phyloP scores from a whole-genome alignment of 2,329 filamentous ascomycete genomes.

The Dothistroma pini region DNA sequence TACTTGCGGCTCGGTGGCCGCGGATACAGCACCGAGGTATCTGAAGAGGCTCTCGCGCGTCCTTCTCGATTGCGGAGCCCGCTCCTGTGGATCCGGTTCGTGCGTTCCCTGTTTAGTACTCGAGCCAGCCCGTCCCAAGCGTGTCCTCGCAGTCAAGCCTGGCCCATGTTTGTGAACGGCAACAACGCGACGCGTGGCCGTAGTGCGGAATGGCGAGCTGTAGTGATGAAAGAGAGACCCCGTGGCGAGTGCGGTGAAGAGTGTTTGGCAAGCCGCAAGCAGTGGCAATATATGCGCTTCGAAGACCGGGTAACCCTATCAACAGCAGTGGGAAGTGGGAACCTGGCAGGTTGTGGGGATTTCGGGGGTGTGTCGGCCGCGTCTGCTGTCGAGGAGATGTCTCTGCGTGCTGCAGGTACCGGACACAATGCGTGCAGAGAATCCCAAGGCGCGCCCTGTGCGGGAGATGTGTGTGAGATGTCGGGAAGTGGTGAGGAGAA shows the following conservation, averaged over 20 bases:
- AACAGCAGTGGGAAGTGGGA: not conserved
- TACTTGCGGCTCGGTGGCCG: not conserved
- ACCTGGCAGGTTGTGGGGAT: too few relatives aligned
- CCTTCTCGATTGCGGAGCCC: constrained; percentile 7
- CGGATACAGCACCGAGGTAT: not conserved
- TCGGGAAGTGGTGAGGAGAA: not conserved
- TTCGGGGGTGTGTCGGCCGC: not conserved
- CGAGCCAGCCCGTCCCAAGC: constrained; percentile 5
- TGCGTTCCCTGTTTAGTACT: constrained; percentile 5
- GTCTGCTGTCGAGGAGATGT: not conserved
- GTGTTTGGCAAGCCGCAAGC: not conserved
- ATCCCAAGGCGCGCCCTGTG: not conserved
- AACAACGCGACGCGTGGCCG: not conserved
- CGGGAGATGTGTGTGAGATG: not conserved
- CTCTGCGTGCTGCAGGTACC: not conserved
- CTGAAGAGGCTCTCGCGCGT: not conserved
- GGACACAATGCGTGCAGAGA: not conserved
- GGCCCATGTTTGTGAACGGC: not conserved
- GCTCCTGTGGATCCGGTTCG: constrained; percentile 8
- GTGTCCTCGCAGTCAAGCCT: constrained; percentile 1
- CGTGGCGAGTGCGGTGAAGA: not conserved
- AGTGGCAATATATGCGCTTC: not conserved
- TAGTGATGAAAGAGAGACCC: not conserved
- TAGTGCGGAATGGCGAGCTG: not conserved
- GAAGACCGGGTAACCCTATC: not conserved